These are phyloP conservation scores for Ogataea methylovora DNA, from an alignment of 805 yeast genomes.

Conservation along the genomic window DNA sequence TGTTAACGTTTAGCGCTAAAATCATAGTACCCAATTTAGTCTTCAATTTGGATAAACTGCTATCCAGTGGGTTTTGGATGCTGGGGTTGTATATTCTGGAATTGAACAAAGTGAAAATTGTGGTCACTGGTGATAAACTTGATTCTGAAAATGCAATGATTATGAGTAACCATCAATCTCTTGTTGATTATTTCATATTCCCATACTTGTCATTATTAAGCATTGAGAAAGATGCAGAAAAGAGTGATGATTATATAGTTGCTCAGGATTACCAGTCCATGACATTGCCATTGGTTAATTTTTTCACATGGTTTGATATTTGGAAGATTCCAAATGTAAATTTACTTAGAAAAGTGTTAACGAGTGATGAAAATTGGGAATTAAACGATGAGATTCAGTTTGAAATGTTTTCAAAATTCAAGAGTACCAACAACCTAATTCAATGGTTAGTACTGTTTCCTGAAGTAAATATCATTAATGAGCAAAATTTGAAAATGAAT, in stretches of 20 bases:
- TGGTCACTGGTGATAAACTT: slow-evolving; percentile 35
- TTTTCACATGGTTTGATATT: slow-evolving; percentile 63
- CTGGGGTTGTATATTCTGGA: slow-evolving; percentile 25
- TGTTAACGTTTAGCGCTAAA: too few relatives aligned
- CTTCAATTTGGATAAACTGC: slow-evolving; percentile 12
- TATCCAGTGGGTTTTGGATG: slow-evolving; percentile 25
- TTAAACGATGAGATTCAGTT: slow-evolving; percentile 31
- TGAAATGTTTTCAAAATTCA: slow-evolving; percentile 30
- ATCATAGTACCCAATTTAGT: slow-evolving; percentile 7
- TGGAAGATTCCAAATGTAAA: slow-evolving; percentile 54
- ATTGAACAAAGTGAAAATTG: slow-evolving; percentile 29
- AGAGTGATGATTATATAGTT: slow-evolving; percentile 8
- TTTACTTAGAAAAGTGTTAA: slow-evolving; percentile 37
- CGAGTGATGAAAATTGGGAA: slow-evolving; percentile 68
- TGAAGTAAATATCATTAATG: slow-evolving; percentile 68
- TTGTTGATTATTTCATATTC: slow-evolving; percentile 57
- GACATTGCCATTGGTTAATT: slow-evolving; percentile 38
- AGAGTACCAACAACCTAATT: slow-evolving; percentile 23
- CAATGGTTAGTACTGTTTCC: slow-evolving; percentile 73
- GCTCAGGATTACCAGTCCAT: slow-evolving; percentile 19
- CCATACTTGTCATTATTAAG: slow-evolving; percentile 30
- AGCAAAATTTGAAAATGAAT: slow-evolving; percentile 42
- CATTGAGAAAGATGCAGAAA: slow-evolving; percentile 4
- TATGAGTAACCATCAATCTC: slow-evolving; percentile 56
- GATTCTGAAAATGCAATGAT: slow-evolving; percentile 29